Conservation (phyloP, 2,329 filamentous ascomycete species). For the Lasiodiplodia citricola region DNA sequence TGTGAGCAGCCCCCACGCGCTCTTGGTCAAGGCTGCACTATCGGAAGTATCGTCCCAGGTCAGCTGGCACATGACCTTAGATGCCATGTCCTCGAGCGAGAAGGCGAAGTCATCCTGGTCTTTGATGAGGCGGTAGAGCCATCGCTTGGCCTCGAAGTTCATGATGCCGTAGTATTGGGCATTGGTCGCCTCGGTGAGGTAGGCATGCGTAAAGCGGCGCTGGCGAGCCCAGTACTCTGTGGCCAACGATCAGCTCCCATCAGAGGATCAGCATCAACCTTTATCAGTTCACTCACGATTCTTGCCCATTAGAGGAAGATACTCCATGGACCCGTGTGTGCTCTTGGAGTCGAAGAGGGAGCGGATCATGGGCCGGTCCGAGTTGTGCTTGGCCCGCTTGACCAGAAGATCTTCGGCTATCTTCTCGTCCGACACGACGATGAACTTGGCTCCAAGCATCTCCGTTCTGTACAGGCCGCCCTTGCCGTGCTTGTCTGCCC, state of each 20-base stretch:
- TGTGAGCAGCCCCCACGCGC: conserved; percentile 61
- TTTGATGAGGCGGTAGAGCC: conserved; percentile 55
- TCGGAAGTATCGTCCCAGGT: conserved; percentile 60
- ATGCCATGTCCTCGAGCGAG: conserved; percentile 62
- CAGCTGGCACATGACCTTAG: conserved; percentile 62
- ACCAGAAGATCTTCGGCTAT: conserved; percentile 60
- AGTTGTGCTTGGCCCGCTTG: conserved; percentile 59
- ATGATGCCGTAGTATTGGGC: conserved; percentile 54
- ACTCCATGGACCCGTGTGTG: conserved; percentile 61
- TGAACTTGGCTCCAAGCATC: conserved; percentile 49
- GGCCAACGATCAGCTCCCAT: background rate
- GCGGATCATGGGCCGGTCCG: conserved; percentile 56
- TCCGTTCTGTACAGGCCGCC: conserved; percentile 38
- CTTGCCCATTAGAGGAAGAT: conserved; percentile 61
- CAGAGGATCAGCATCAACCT: background rate
- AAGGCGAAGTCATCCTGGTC: conserved; percentile 58
- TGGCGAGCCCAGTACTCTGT: conserved; percentile 62
- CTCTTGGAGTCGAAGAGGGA: conserved; percentile 62
- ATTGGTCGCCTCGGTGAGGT: conserved; percentile 54
- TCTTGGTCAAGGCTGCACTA: conserved; percentile 56
- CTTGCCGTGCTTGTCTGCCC: conserved; percentile 41
- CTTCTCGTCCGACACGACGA: conserved; percentile 58
- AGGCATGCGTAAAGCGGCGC: conserved; percentile 58
- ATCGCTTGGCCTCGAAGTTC: conserved; percentile 61
- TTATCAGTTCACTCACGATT: conserved; percentile 50